phyloP scores from a whole-genome alignment of 2,329 filamentous ascomycete genomes.

The Saccharata proteae region DNA sequence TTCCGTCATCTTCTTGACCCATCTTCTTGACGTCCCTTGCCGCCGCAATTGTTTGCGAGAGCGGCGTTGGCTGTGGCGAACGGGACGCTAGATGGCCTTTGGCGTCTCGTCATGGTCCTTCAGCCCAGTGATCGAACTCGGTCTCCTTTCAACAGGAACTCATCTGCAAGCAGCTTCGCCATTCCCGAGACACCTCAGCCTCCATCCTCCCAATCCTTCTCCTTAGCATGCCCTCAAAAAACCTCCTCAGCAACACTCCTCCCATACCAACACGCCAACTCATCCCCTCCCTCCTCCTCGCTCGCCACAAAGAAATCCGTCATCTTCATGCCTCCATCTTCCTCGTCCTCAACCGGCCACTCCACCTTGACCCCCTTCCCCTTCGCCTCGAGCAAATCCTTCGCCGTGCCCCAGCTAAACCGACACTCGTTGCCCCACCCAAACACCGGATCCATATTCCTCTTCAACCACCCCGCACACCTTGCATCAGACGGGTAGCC shows the following conservation, averaged over 20 bases:
- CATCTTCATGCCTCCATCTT: constrained; percentile 51
- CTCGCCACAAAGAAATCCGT: constrained; percentile 59
- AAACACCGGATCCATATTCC: constrained; percentile 84
- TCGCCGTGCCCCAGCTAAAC: constrained; percentile 92
- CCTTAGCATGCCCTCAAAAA: constrained; percentile 40
- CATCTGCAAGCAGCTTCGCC: too few relatives aligned
- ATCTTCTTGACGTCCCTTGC: too few relatives aligned
- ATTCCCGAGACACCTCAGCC: too few relatives aligned
- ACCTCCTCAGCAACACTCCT: constrained; percentile 55
- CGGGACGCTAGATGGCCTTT: too few relatives aligned
- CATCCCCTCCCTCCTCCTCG: constrained; percentile 43
- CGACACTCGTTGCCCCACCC: constrained; percentile 89
- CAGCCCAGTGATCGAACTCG: too few relatives aligned
- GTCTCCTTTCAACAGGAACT: too few relatives aligned
- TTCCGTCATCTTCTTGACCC: too few relatives aligned
- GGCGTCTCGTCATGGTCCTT: too few relatives aligned
- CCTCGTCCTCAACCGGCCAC: constrained; percentile 70
- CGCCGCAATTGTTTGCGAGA: too few relatives aligned
- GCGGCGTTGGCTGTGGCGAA: too few relatives aligned
- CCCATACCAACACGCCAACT: constrained; percentile 75
- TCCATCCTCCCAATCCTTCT: too few relatives aligned
- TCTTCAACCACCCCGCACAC: constrained; percentile 68
- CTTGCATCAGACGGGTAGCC: constrained; percentile 84
- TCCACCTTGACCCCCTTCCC: constrained; percentile 57
- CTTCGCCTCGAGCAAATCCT: constrained; percentile 80